These are phyloP conservation scores for Teunomyces panamensis DNA, from an alignment of 805 yeast species.

Conservation along the genomic window DNA sequence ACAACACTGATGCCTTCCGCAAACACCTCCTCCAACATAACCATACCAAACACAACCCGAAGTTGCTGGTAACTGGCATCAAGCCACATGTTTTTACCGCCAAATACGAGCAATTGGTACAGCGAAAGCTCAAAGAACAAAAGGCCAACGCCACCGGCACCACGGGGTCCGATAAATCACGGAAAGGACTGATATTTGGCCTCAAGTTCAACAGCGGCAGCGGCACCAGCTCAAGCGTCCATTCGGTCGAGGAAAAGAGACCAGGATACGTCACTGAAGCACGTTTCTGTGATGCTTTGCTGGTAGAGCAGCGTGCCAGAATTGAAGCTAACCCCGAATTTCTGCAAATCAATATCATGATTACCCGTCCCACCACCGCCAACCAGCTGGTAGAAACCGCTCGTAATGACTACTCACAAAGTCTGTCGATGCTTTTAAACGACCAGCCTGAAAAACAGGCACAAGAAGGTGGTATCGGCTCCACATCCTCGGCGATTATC, in stretches of 20 bases:
- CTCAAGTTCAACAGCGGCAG: slow-evolving; percentile 29
- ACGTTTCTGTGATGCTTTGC: slow-evolving; percentile 28
- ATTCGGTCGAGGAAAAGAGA: slow-evolving; percentile 7
- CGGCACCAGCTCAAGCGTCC: not conserved
- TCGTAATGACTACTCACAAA: slow-evolving; percentile 26
- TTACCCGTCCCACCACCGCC: slow-evolving; percentile 33
- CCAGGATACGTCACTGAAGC: slow-evolving; percentile 23
- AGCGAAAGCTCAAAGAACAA: slow-evolving; percentile 33
- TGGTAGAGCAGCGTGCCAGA: slow-evolving; percentile 31
- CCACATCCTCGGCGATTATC: slow-evolving; percentile 31
- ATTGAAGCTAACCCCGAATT: slow-evolving; percentile 21
- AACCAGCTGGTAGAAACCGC: slow-evolving; percentile 8
- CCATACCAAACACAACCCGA: slow-evolving; percentile 28
- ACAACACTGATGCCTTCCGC: slow-evolving; percentile 70
- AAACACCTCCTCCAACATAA: slow-evolving; percentile 39
- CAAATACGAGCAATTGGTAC: slow-evolving; percentile 39
- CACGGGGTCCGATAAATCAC: slow-evolving; percentile 17
- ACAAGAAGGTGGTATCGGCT: slow-evolving; percentile 22
- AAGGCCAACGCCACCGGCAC: slow-evolving; percentile 1
- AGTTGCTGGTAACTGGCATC: slow-evolving; percentile 27
- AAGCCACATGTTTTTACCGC: slow-evolving; percentile 34
- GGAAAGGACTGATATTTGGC: slow-evolving; percentile 40
- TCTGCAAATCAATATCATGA: slow-evolving; percentile 29
- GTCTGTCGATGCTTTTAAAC: slow-evolving; percentile 33
- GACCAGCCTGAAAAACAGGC: slow-evolving; percentile 12